A percentile compares a stretch with the other conserved stretches of the same genome.
phyloP scores from a whole-genome alignment of 805 yeast genomes.

The Nakazawaea holstii region DNA sequence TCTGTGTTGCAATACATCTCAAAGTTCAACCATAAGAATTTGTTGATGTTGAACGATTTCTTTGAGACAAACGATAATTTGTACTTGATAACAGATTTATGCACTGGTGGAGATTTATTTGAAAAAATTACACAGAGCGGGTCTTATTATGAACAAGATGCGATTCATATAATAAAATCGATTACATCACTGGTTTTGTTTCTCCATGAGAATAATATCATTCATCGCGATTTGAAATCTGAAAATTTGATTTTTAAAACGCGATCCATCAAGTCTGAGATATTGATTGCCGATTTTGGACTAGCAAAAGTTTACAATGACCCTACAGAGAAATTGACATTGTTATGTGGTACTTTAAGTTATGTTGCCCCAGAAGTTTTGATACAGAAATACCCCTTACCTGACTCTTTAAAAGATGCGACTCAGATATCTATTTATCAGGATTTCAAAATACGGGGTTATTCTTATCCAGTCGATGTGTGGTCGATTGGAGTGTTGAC shows the following conservation, averaged over 20 bases:
- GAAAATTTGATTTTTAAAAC: constrained; percentile 79
- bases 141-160: constrained; percentile 54
- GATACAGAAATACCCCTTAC: constrained; percentile 15
- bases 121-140: constrained; percentile 66
- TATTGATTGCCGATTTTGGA: constrained; percentile 84
- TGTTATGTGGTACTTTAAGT: constrained; percentile 83
- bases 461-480: constrained; percentile 68
- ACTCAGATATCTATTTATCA: not conserved
- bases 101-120: constrained; percentile 71
- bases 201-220: constrained; percentile 86
- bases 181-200: constrained; percentile 64
- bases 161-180: constrained; percentile 50
- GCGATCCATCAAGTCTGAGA: constrained; percentile 50
- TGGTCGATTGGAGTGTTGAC: constrained; percentile 81
- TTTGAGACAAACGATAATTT: constrained; percentile 49
- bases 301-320: constrained; percentile 65
- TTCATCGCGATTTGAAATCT: constrained; percentile 93
- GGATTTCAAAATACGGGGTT: constrained; percentile 40
- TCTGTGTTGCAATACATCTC: constrained; percentile 49
- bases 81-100: constrained; percentile 64
- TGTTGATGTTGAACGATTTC: constrained; percentile 55
- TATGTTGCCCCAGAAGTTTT: constrained; percentile 81
- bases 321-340: constrained; percentile 66
- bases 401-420: not conserved
- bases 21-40: constrained; percentile 58